Percentiles rank a stretch among this genome's conserved stretches.
Evolutionary conservation across 1,139 yeast species (phyloP).

Genomic region (Blastobotrys indianensis): DNA sequence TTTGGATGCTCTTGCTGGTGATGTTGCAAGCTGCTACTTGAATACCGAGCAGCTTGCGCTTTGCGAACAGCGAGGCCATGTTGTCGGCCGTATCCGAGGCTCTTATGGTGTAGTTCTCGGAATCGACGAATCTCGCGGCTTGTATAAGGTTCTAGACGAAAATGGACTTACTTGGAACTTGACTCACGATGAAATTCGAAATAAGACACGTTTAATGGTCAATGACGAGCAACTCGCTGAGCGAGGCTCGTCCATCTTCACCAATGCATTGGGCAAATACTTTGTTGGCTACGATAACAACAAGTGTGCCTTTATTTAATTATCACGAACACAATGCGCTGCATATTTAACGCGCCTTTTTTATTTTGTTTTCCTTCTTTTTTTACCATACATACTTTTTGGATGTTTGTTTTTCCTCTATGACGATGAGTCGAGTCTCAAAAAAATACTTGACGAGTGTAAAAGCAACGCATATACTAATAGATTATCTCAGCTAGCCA

Average conservation of each 20-base stretch:
- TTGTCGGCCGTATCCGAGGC: conserved; percentile 2
- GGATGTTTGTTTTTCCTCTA: background rate
- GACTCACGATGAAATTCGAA: conserved; percentile 3
- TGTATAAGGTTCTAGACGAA: conserved; percentile 6
- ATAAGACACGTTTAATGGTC: conserved; percentile 1
- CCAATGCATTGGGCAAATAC: conserved; percentile 3
- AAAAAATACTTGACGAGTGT: too few species aligned
- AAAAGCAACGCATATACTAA: too few species aligned
- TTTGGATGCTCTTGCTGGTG: background rate
- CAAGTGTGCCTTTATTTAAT: conserved; percentile 3
- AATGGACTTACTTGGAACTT: conserved; percentile 4
- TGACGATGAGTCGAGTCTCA: too few species aligned
- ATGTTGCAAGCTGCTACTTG: conserved; percentile 1
- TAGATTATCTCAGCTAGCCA: too few species aligned
- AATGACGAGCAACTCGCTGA: background rate
- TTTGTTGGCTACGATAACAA: conserved; percentile 5
- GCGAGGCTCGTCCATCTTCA: background rate
- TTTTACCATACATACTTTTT: too few species aligned
- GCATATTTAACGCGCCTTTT: background rate
- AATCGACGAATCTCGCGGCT: background rate
- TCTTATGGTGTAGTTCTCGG: conserved; percentile 2
- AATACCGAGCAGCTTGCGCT: conserved; percentile 1
- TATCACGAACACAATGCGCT: background rate
- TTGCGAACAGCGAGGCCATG: conserved; percentile 5
- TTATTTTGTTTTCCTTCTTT: too few species aligned